Base-by-base conservation (phyloP, 768 basidiomycete genomes). In the Cytidiella melzeri region DNA sequence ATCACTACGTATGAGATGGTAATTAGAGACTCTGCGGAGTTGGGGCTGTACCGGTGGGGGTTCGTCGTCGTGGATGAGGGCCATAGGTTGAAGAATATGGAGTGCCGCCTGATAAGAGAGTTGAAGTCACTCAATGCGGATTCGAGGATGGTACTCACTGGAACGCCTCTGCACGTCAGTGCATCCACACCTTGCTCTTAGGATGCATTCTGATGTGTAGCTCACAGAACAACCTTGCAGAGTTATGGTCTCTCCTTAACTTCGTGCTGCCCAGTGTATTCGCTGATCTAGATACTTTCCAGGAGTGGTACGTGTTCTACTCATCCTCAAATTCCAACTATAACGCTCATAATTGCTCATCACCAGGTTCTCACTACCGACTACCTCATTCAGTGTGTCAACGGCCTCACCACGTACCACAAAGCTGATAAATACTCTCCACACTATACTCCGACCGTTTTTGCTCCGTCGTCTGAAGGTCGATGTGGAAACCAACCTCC, bases 51-150 rank as follows among this genome's bases (percentile, higher is more conserved):
- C 62, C 68, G 78, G 38, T 91, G 87, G 86, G 83, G 88, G 21
- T 96, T 94, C 62, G 91, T 98, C 62, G 90, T 98, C 51, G 95
- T 99, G 2, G 92, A 94, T 62, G 92, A 95, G 67, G 92, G 95
- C 0, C 96, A 99, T 67, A 74, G 95, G 20, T 66, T 99, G 62
- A 98, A 98, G 73, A 99, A 99, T 60, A 73, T 95, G 50, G 80
- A 97, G 60, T 92, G 92, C 67, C 85, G 80, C 69, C 78, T 97
- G 13, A 89, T 97, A 67, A 75, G 76, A 50, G 92, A 95, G 65
- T 86, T 99, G 57, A 94, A 93, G 69, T 80, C 81, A 58, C 93
- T 92, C 62, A 70, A 72, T 1, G 83, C 83, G 47, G 91, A 87
- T 0, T 90, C 92, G 37, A 73, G 96, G 41, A 87, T 97, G 80